Conservation (phyloP, 768 basidiomycete species). For the Rhodotorula taiwanensis region DNA sequence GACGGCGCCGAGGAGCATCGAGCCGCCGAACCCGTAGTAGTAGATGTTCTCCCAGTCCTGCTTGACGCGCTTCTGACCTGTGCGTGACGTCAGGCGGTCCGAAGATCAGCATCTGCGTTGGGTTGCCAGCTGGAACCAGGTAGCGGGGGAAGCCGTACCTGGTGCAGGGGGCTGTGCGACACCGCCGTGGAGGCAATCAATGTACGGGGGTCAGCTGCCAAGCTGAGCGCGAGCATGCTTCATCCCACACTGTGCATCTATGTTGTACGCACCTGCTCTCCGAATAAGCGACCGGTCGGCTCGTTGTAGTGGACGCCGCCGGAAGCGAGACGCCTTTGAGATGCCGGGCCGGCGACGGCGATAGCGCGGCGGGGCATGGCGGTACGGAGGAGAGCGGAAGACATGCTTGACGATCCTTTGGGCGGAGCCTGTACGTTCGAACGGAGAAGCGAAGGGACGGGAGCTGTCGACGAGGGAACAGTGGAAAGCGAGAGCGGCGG, state of each 20-base stretch:
- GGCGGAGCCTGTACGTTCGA: too few species aligned
- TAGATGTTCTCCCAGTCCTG: conserved; percentile 48
- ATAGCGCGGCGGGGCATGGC: background rate
- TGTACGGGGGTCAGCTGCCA: too few species aligned
- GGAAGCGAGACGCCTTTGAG: background rate
- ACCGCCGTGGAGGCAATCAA: too few species aligned
- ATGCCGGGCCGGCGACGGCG: background rate
- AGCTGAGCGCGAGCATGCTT: too few species aligned
- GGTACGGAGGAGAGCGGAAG: conserved; percentile 24
- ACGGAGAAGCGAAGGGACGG: too few species aligned
- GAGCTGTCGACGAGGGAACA: background rate
- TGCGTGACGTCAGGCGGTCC: too few species aligned
- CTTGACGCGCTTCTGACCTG: conserved; percentile 43
- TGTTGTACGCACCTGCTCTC: conserved; percentile 44
- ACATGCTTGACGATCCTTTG: too few species aligned
- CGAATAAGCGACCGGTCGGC: conserved; percentile 47
- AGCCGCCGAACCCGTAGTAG: conserved; percentile 46
- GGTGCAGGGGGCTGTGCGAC: conserved; percentile 18
- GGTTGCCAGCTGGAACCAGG: too few species aligned
- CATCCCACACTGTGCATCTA: too few species aligned
- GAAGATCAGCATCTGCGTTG: too few species aligned
- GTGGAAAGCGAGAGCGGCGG: too few species aligned
- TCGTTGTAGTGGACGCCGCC: conserved; percentile 41
- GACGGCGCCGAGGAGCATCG: conserved; percentile 44
- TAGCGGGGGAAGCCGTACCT: background rate